Evolutionary conservation across 371 early-diverging fungal species (phyloP), one percentile per base, ranked within the genome.

Genomic region (Mucor mucedo): DNA sequence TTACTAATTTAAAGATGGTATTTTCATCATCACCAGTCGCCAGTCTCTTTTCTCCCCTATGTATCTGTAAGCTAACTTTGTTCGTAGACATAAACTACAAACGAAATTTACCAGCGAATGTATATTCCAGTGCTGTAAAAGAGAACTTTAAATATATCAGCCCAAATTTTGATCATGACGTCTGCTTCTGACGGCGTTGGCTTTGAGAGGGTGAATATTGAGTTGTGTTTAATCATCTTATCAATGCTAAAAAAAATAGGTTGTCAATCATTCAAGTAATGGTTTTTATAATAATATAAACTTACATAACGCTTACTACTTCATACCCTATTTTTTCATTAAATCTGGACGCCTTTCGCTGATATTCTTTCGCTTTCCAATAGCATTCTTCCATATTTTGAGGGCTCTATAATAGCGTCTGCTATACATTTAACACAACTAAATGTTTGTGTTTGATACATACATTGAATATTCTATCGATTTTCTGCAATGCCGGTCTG

Each of bases 321-420:
- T 62, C 63, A 50, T 62, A 62, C 11, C 63, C 56, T 3, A 10
- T 32, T 62, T 50, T 62, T 55, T 62, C 56, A 16, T 50, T 62
- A 6, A 30, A 49, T 29, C n/a, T 55, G 8, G 56, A 49, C 2
- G 63, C 29, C 10, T 55, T 55, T 55, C 41, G 21, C 47, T 62
- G 54, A 47, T 38, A 38, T 1, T n/a, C 0, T 7, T 62, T 62
- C 21, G 63, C 2, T 0, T 62, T 50, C 56, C 63, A 62, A 32
- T 55, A 62, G 13, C 55, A 62, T 2, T 62, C 52, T 49, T 55
- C 40, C 2, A 28, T 21, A 50, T 55, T 41, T 32, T 4, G 1
- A 41, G 50, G 41, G 32, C 40, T 50, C 63, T 62, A 62, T 55
- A 55, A 49, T 49, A 62, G 41, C 32, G 32, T 62, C 30, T 62